Evolutionary conservation across 2,329 filamentous ascomycete genomes (phyloP), one percentile per base, ranked within the genome.

Genomic region (Ophiocordyceps unilateralis): DNA sequence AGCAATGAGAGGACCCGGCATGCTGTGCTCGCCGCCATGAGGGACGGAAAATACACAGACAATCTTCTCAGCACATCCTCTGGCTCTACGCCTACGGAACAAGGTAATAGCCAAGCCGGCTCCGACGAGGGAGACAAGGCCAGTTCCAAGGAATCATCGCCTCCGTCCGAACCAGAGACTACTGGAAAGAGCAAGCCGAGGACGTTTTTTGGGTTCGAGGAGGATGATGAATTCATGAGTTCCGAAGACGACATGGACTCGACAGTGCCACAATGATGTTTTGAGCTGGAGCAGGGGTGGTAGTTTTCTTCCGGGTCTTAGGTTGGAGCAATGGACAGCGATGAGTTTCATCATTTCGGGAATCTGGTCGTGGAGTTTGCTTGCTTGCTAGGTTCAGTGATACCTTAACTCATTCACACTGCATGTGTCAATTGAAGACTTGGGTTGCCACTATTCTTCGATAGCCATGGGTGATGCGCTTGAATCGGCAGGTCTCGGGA

Each of bases 1-100:
- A 83, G 82, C 22, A 81, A 76, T 50, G 86, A 93, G 64, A 81
- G 83, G 59, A 89, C 87, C 0, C 68, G 83, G 36, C 78, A 84
- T 51, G 83, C 83, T 3, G 82, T 89, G 6, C 56, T 82, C 38
- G 75, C 73, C 41, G 80, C 77, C 8, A 79, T 87, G 66, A 79
- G 76, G 60, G 66, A 69, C 15, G 77, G 77, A 2, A 67, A 69
- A 43, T 76, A 73, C 55, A 74, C 68, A 47, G 78, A 81, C 62
- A 77, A 76, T 49, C 51, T 77, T 2, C 54, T 75, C 6, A 63
- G 63, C 52, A 72, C 66, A 15, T 74, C 69, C 9, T 61, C 65
- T 19, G 66, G 60, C n/a, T 72, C 69, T 1, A 59, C 58, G 10
- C 69, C 67, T 43, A 53, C 55, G 14, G 53, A 53, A 8, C 50